Evolutionary conservation across 2,329 filamentous ascomycete genomes (phyloP).

Genomic region (Huntiella savannae): DNA sequence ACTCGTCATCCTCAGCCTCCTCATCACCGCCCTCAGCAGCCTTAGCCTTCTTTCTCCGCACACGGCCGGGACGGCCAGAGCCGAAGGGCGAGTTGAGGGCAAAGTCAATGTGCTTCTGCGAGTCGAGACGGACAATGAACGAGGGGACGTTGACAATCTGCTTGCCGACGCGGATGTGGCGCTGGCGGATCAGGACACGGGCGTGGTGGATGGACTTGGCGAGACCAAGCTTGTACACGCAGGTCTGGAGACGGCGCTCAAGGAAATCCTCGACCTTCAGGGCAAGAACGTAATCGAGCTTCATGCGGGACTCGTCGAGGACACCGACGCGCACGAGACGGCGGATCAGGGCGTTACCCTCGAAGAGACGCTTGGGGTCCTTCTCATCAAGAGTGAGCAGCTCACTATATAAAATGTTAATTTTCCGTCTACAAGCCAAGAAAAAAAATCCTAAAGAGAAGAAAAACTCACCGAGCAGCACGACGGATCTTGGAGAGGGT

Average conservation of each 20-base stretch:
- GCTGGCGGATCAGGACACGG: conserved; percentile 97
- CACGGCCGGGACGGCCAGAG: conserved; percentile 90
- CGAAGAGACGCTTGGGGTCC: conserved; percentile 99
- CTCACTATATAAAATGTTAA: conserved; percentile 44
- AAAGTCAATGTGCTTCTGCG: conserved; percentile 99
- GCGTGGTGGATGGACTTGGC: conserved; percentile 99
- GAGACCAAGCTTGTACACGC: conserved; percentile 99
- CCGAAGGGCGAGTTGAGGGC: conserved; percentile 93
- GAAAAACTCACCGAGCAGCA: conserved; percentile 71
- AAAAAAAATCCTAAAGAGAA: not conserved
- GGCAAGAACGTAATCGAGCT: conserved; percentile 99
- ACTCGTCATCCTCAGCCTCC: conserved; percentile 71
- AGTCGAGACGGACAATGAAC: conserved; percentile 98
- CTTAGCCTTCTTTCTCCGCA: conserved; percentile 99
- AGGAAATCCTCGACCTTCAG: conserved; percentile 99
- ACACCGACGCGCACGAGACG: conserved; percentile 99
- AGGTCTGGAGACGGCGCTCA: conserved; percentile 98
- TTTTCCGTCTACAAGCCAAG: not conserved
- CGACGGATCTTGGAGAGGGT: conserved; percentile 99
- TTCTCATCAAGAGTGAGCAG: conserved; percentile 99
- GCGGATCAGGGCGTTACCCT: conserved; percentile 99
- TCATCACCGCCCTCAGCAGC: conserved; percentile 72
- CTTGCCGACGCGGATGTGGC: conserved; percentile 99
- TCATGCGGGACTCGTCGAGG: conserved; percentile 99
- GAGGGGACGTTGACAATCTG: conserved; percentile 99